Base-by-base conservation (phyloP, 2,329 filamentous ascomycete species). In the Cytospora chrysosperma region DNA sequence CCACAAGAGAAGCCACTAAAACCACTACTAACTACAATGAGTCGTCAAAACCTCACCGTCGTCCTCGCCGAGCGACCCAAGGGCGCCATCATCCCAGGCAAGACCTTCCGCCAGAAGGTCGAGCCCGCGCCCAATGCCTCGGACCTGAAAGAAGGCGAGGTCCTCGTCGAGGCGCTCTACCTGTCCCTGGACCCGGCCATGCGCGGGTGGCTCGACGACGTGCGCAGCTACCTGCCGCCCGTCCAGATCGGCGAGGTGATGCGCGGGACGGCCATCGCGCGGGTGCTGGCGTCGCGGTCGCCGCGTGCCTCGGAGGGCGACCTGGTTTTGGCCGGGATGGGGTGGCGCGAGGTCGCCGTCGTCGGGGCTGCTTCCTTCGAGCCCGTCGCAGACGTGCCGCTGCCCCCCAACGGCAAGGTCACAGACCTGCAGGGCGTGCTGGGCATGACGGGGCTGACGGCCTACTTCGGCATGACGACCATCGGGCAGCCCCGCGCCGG, bases 391-490 rank as follows among this genome's bases (percentile, higher is more conserved):
- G 64, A 66, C 26, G 61, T 66, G 30, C 55, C 68, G n/a, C 61
- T 72, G 8, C 65, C 71, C 7, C 3, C 17, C 6, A 30, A 65
- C 4, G 71, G 72, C 13, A 72, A 71, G 62, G 34, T 74, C 7
- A 86, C 84, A 1, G 85, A 88, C 70, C 77, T 81, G 2, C 74
- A 85, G 67, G 81, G 82, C 9, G 81, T 83, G 52, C 74, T 81
- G 53, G 87, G 87, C 3, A 78, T 84, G 75, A 88, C 87, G 0
- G 87, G 85, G 0, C 68, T 90, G 63, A 90, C 88, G 0, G 88
- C 86, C 0, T 90, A 89, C 69, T 89, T 89, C 66, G 87, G 87
- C 9, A 82, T 89, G 72, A 75, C 84, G 57, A 84, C 88, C 34
- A 81, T 90, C 19, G 88, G 83, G 0, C 75, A 85, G 61, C 82